Evolutionary conservation across 2,329 filamentous ascomycete species (phyloP), one percentile per base, ranked within the genome.

Genomic region (Exophiala lecanii-corni): DNA sequence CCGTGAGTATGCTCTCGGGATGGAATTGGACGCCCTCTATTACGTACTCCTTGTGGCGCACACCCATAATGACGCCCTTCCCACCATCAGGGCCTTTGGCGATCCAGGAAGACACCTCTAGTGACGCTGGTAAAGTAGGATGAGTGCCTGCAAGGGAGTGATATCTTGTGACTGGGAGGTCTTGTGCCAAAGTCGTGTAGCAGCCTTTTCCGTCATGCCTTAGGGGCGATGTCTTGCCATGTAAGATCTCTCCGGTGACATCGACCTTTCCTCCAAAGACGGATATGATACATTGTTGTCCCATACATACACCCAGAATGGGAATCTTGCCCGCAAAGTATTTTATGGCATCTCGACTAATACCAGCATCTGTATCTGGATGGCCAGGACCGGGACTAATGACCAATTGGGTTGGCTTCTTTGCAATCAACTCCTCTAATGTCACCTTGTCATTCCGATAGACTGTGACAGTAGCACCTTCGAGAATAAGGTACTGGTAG

Each of bases 21-120:
- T 98, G 92, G 57, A 97, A 98, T 61, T 98, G 92, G 12, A 98
- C 92, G 30, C 89, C 92, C 64, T 98, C 92, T n/a, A 97, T 75
- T 2, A 86, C 78, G 58, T 83, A 85, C 59, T 92, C 79, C 70
- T 91, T 95, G 71, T 98, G 92, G 34, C 92, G 82, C 34, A 98
- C 86, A 35, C 92, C 92, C 84, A 97, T 96, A 56, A 98, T 98
- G 47, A 97, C 81, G 20, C 86, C 86, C 53, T 85, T 88, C 20
- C 79, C 80, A 39, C 82, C 82, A 60, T 89, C 86, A 12, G 72
- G 69, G n/a, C 82, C 80, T 53, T 79, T 79, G 21, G 81, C 76
- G 41, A 92, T 88, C 83, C 88, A 95, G 33, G 92, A 95, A 1
- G 88, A 88, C 5, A 97, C 79, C 63, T 98, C 88, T 31, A 98